These are phyloP conservation scores for Alternaria sp. DNA, from an alignment of 2,329 filamentous ascomycete genomes.

Conservation along the genomic window DNA sequence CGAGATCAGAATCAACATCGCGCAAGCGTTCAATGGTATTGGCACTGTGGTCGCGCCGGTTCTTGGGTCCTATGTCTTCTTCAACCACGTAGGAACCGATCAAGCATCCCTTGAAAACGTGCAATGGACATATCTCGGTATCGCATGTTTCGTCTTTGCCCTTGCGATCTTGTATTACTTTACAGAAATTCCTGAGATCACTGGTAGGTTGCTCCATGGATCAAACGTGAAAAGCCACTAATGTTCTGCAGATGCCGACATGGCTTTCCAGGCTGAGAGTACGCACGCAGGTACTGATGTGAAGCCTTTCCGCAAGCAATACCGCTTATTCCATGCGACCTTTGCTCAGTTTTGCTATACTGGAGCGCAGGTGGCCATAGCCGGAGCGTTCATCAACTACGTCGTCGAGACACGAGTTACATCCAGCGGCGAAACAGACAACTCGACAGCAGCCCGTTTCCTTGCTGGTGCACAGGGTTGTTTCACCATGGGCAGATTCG, in stretches of 20 bases:
- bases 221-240: neutral
- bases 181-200: slow-evolving; percentile 64
- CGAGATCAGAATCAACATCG: slow-evolving; percentile 67
- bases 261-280: slow-evolving; percentile 61
- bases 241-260: slow-evolving; percentile 55
- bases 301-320: slow-evolving; percentile 67
- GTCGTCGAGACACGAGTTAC: slow-evolving; percentile 58
- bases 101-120: slow-evolving; percentile 65
- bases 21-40: slow-evolving; percentile 67
- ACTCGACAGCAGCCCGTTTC: slow-evolving; percentile 69
- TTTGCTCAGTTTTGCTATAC: slow-evolving; percentile 84
- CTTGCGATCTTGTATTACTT: slow-evolving; percentile 68
- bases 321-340: slow-evolving; percentile 77
- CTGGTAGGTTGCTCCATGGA: slow-evolving; percentile 37
- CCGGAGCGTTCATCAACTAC: slow-evolving; percentile 57
- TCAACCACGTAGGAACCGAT: slow-evolving; percentile 62
- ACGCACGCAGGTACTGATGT: slow-evolving; percentile 51
- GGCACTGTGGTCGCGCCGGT: slow-evolving; percentile 68
- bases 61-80: slow-evolving; percentile 69
- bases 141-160: slow-evolving; percentile 67
- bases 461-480: slow-evolving; percentile 77
- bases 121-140: slow-evolving; percentile 71
- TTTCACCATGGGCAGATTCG: slow-evolving; percentile 77
- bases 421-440: slow-evolving; percentile 47
- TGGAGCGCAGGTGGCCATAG: slow-evolving; percentile 71